Evolutionary conservation across 495 filamentous ascomycete genomes (phyloP).

Genomic region (Clohesyomyces aquaticus): DNA sequence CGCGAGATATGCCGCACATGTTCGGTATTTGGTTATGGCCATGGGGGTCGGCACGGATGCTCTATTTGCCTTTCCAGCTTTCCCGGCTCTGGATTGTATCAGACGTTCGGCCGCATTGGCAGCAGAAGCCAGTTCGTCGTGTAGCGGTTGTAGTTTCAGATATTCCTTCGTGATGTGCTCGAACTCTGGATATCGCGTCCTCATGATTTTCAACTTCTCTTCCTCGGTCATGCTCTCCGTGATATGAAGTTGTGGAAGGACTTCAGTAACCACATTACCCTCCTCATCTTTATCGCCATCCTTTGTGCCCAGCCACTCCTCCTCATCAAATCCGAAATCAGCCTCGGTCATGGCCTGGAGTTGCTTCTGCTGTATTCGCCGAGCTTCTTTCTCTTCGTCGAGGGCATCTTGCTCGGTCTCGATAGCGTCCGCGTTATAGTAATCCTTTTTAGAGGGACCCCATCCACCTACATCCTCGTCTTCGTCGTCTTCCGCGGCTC

Average conservation of each 20-base stretch:
- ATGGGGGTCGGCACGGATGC: slow-evolving; percentile 41
- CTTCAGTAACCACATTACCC: slow-evolving; percentile 68
- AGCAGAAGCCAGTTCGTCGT: slow-evolving; percentile 60
- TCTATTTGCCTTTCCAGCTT: slow-evolving; percentile 14
- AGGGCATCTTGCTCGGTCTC: slow-evolving; percentile 90
- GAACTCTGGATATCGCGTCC: slow-evolving; percentile 87
- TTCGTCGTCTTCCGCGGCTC: slow-evolving; percentile 49
- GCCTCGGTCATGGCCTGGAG: slow-evolving; percentile 80
- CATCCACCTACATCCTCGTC: slow-evolving; percentile 79
- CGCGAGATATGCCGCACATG: slow-evolving; percentile 81
- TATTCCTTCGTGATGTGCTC: slow-evolving; percentile 82
- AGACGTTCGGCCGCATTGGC: slow-evolving; percentile 58
- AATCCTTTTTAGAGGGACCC: slow-evolving; percentile 85
- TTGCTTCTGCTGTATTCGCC: slow-evolving; percentile 85
- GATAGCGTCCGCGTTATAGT: slow-evolving; percentile 88
- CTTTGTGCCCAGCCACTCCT: slow-evolving; percentile 69
- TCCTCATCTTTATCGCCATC: slow-evolving; percentile 52
- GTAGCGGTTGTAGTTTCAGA: slow-evolving; percentile 66
- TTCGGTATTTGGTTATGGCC: slow-evolving; percentile 71
- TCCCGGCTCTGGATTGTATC: slow-evolving; percentile 35
- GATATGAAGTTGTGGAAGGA: slow-evolving; percentile 78
- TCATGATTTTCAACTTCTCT: slow-evolving; percentile 76
- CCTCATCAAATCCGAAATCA: slow-evolving; percentile 90
- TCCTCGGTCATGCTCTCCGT: slow-evolving; percentile 75
- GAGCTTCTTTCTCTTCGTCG: slow-evolving; percentile 89